These are phyloP conservation scores for Meyerozyma athensensis DNA, from an alignment of 1,139 yeast species.

Conservation along the genomic window DNA sequence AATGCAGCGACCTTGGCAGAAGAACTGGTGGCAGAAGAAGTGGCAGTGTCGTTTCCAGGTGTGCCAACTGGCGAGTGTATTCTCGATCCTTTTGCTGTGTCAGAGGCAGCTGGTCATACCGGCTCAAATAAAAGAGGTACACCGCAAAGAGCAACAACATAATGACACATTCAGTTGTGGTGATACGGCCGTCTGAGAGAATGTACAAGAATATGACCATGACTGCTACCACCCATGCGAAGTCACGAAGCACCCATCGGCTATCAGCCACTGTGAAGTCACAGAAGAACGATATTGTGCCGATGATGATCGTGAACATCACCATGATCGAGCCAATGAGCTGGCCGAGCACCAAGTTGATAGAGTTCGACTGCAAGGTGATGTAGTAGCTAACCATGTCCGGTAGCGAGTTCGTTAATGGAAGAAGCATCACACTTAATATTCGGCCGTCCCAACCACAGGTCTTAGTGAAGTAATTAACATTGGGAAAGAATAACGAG, in stretches of 20 bases:
- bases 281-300: conserved; percentile 26
- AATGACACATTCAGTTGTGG: conserved; percentile 38
- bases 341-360: conserved; percentile 39
- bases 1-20: not conserved
- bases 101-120: conserved; percentile 2
- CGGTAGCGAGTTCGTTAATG: conserved; percentile 37
- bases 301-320: conserved; percentile 34
- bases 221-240: conserved; percentile 30
- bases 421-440: conserved; percentile 34
- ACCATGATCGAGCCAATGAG: conserved; percentile 36
- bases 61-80: not conserved
- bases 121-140: conserved; percentile 27
- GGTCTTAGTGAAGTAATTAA: conserved; percentile 24
- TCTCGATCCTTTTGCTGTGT: not conserved
- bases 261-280: conserved; percentile 22
- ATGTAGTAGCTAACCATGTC: conserved; percentile 36
- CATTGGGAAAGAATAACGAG: conserved; percentile 29
- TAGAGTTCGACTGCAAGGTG: conserved; percentile 26
- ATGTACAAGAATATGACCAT: conserved; percentile 38
- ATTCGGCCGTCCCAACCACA: conserved; percentile 28
- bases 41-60: not conserved
- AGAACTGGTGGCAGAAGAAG: not conserved
- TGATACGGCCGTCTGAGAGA: conserved; percentile 47
- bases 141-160: conserved; percentile 38
- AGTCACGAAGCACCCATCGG: conserved; percentile 24